Evolutionary conservation across 805 yeast genomes (phyloP), one percentile per base, ranked within the genome.

Genomic region (Candida yuanshanica): DNA sequence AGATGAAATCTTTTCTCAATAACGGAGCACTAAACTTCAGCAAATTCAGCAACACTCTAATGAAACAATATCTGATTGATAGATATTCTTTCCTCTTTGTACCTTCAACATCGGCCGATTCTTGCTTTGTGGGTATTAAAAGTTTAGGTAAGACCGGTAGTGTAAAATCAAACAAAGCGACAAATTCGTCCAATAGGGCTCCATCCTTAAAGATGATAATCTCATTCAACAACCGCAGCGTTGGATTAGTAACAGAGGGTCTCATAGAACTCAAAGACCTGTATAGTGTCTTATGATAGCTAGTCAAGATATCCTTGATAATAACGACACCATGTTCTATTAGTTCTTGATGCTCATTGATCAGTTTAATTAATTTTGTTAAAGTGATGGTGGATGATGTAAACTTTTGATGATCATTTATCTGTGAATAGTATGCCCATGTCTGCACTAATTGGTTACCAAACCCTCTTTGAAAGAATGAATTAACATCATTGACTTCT

Each of bases 121-220:
- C 83, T 11, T 63, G 53, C 49, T 67, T 68, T 1, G 74, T 59
- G 1, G 86, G 85, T 2, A 70, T 62, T 26, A 84, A 61, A 10
- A 84, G 61, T 50, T 77, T 83, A 2, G 87, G 80, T 21, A 89
- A 63, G 6, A 72, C 69, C 17, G 80, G 69, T 23, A 81, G 60
- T 4, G 79, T 65, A 40, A 87, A 69, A 61, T 90, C 96, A 55
- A 90, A 84, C 34, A 68, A 59, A 13, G 81, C 75, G 25, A 80
- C 55, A 16, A 90, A 74, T 7, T 75, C 80, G 39, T 75, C 81
- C 2, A 79, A 59, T 36, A 75, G 58, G 2, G 66, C 60, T 1
- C 81, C 79, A 20, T 72, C 63, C 35, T 72, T 68, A 50, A 70
- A 79, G 1, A 59, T 47, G 5, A 78, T 69, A 21, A 83, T 66